Conservation (phyloP, 768 basidiomycete genomes). For the Pleurotus eryngii region DNA sequence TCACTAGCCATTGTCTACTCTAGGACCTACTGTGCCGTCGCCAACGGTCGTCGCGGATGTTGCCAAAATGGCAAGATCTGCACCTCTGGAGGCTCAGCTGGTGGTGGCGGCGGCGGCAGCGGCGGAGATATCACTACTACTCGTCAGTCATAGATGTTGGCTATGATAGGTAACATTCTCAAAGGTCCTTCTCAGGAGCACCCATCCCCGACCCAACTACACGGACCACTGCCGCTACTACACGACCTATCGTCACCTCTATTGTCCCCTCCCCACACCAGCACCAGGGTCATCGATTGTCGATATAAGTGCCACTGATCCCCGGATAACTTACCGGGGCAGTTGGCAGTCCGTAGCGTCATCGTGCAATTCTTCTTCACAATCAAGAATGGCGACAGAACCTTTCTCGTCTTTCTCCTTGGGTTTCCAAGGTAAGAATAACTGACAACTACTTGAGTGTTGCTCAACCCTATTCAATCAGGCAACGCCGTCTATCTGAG, state of each 20-base stretch:
- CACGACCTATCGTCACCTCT: not conserved
- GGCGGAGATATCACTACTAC: too few relatives aligned
- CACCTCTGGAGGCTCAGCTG: not conserved
- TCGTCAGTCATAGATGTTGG: not conserved
- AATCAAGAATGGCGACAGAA: not conserved
- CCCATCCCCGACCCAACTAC: not conserved
- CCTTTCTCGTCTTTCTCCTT: not conserved
- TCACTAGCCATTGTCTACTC: too few relatives aligned
- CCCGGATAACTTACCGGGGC: not conserved
- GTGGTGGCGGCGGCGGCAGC: not conserved
- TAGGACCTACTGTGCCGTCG: not conserved
- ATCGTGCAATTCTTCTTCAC: not conserved
- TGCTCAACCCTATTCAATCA: not conserved
- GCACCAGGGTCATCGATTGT: not conserved
- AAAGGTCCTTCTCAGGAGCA: not conserved
- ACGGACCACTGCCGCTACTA: not conserved
- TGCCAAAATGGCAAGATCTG: not conserved
- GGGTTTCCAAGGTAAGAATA: not conserved
- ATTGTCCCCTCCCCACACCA: not conserved
- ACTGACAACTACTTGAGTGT: not conserved
- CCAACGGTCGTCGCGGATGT: not conserved
- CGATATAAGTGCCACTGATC: not conserved
- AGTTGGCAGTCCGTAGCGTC: not conserved
- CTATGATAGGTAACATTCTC: not conserved
- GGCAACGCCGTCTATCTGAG: not conserved